Base-by-base conservation (phyloP, 2,329 filamentous ascomycete genomes). In the Aureobasidium vineae region DNA sequence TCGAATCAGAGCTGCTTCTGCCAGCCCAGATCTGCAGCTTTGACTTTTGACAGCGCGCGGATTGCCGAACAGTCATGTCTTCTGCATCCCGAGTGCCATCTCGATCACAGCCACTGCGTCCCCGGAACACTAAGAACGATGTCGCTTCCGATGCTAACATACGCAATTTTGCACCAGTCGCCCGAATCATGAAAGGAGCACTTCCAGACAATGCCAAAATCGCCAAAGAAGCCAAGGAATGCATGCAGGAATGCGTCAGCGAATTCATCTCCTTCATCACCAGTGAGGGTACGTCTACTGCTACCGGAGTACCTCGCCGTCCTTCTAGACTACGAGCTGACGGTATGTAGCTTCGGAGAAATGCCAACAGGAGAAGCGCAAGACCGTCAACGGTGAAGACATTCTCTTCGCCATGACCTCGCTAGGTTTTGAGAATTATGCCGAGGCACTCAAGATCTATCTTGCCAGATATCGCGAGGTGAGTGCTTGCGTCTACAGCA, bases 231-330 rank as follows among this genome's bases (percentile, higher is more conserved):
- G 95, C 95, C 66, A 99, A 99, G 79, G 95, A 99, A 78, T 99
- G 95, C 81, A 98, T 99, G 95, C 95, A 99, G 79, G 95, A 99
- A 79, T 99, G 95, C 76, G 95, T 99, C 67, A 97, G 93, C 87
- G 95, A 99, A 81, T 99, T 99, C 79, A 99, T 99, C 82, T 97
- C 92, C 7, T 99, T 99, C 84, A 98, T 99, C 77, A 99, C 95
- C 41, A 98, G 94, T 78, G 95, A 99, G 85, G 95, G 95, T 97
- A 79, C 76, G 90, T 82, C 70, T 61, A 36, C 71, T 60, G 23
- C 47, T 28, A 47, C 19, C 5, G 10, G 5, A 38, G 15, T 47
- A 28, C 36, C 49, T 38, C n/a, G 3, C 11, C 10, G 10, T 45
- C 13, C 19, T 15, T 33, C 7, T 31, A 13, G 36, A 28, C 26